A percentile compares a stretch with the other conserved stretches of the same genome.
Evolutionary conservation across 768 basidiomycete genomes (phyloP).

Genomic region (Psilocybe sp.): DNA sequence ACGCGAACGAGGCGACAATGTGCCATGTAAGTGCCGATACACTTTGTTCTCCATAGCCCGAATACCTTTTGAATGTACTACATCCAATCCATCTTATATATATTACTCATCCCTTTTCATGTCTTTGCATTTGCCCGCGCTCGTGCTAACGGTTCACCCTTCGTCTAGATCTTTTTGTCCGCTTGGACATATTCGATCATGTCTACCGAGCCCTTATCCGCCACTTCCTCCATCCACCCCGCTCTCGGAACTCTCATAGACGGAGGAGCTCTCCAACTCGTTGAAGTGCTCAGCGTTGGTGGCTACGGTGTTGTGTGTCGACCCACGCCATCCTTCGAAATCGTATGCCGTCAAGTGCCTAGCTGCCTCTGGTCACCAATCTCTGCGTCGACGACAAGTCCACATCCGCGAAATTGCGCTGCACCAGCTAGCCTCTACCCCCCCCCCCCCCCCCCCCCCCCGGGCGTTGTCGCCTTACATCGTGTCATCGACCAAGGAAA

Average conservation of each 20-base stretch:
- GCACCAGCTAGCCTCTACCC: slow-evolving; percentile 76
- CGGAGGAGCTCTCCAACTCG: slow-evolving; percentile 80
- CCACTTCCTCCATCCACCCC: slow-evolving; percentile 48
- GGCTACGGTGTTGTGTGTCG: slow-evolving; percentile 95
- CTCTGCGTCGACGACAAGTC: slow-evolving; percentile 67
- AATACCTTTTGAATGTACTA: no score
- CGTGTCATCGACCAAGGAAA: slow-evolving; percentile 84
- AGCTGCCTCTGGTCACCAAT: slow-evolving; percentile 47
- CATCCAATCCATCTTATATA: no score
- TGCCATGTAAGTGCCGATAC: no score
- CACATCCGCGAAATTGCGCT: slow-evolving; percentile 91
- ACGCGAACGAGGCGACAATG: no score
- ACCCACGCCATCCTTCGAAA: slow-evolving; percentile 48
- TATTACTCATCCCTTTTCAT: no score
- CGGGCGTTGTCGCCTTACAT: slow-evolving; percentile 88
- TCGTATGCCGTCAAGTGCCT: slow-evolving; percentile 96
- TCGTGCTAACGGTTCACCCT: no score
- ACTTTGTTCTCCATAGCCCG: no score
- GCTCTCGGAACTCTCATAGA: slow-evolving; percentile 84
- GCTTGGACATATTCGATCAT: no score
- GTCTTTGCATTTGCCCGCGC: no score
- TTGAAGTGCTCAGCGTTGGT: slow-evolving; percentile 88
- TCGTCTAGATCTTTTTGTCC: no score
- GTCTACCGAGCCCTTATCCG: slow-evolving; percentile 35
- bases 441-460: no score